Evolutionary conservation across 805 yeast genomes (phyloP).

Genomic region (Cyberlindnera maritima): DNA sequence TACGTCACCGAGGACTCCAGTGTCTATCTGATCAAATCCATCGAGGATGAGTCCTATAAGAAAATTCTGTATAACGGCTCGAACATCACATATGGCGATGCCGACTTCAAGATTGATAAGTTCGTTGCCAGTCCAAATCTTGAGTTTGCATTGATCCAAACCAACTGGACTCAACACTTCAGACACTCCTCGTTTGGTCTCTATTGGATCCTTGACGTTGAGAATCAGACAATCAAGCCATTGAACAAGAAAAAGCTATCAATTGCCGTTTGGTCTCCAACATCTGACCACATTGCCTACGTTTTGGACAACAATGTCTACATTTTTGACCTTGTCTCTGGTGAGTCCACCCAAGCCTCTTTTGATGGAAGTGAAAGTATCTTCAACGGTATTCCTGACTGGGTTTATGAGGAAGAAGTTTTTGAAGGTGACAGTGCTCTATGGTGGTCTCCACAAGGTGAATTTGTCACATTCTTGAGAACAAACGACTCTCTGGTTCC

Average conservation of each 20-base stretch:
- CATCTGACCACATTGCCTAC: constrained; percentile 61
- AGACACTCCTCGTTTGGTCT: constrained; percentile 47
- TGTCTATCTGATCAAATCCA: constrained; percentile 54
- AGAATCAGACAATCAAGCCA: constrained; percentile 20
- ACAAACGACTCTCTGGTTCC: constrained; percentile 76
- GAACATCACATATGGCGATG: constrained; percentile 38
- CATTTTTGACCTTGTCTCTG: constrained; percentile 38
- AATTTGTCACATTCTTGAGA: constrained; percentile 58
- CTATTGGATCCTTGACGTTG: constrained; percentile 41
- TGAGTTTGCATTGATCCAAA: constrained; percentile 52
- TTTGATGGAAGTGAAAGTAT: constrained; percentile 65
- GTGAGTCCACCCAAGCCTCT: constrained; percentile 45
- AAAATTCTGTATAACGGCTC: constrained; percentile 50
- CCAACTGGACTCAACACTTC: constrained; percentile 60
- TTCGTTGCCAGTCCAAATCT: constrained; percentile 69
- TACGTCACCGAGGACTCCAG: constrained; percentile 49
- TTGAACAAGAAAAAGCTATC: constrained; percentile 36
- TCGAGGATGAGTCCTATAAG: constrained; percentile 40
- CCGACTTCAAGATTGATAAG: constrained; percentile 45
- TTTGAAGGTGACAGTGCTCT: constrained; percentile 64
- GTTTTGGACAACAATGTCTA: constrained; percentile 71
- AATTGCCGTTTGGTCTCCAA: constrained; percentile 71
- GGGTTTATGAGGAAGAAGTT: constrained; percentile 95
- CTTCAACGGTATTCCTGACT: constrained; percentile 88
- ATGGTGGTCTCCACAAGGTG: constrained; percentile 86